A percentile compares a stretch with the other conserved stretches of the same genome.
phyloP scores from a whole-genome alignment of 208 protist genomes.

The Acanthamoeba culbertsoni region DNA sequence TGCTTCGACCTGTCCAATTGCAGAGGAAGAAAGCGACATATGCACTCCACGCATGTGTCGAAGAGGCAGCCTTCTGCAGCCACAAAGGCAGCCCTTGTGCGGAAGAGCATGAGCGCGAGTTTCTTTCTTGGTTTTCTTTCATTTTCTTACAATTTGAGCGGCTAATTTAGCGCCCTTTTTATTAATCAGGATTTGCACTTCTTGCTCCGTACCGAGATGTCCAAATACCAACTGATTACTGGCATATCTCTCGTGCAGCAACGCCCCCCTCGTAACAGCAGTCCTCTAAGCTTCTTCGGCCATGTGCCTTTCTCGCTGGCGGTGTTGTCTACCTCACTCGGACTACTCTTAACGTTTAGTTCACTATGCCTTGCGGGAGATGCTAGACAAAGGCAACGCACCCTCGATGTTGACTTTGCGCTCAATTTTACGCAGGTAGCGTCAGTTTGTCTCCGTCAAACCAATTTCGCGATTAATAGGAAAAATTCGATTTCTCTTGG shows the following conservation, averaged over 20 bases:
- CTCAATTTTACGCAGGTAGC: conserved; percentile 38
- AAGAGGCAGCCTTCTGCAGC: too few species aligned
- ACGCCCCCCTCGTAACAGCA: not conserved
- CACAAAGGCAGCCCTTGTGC: too few species aligned
- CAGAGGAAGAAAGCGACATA: too few species aligned
- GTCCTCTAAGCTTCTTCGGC: not conserved
- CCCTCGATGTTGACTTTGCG: not conserved
- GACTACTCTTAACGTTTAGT: not conserved
- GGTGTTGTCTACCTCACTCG: not conserved
- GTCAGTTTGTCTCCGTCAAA: not conserved
- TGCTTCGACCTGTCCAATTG: too few species aligned
- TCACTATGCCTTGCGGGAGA: not conserved
- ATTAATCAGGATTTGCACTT: too few species aligned
- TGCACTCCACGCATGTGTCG: too few species aligned
- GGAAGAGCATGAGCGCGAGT: too few species aligned
- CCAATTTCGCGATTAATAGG: not conserved
- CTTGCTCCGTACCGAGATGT: too few species aligned
- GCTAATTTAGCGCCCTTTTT: too few species aligned
- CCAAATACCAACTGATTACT: too few species aligned
- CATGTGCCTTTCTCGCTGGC: not conserved
- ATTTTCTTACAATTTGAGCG: too few species aligned
- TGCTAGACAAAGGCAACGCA: not conserved
- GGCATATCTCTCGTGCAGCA: not conserved
- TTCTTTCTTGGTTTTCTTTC: too few species aligned
- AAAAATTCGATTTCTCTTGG: not conserved